Evolutionary conservation across 148 eudicot species (phyloP).

Genomic region (Rhododendron vialii): DNA sequence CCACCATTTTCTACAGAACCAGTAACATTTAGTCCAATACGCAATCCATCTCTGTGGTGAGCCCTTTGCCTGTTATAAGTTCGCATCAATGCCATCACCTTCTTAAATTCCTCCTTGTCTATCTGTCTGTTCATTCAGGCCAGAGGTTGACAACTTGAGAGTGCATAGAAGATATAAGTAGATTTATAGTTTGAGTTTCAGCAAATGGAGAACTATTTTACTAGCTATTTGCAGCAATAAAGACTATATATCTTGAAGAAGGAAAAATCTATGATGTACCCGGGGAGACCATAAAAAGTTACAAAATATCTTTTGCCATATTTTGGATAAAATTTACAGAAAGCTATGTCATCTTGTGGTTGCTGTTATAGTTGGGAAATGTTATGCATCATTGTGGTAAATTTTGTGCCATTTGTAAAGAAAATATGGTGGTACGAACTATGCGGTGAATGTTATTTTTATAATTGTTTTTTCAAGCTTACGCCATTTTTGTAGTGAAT

Average conservation of each 20-base stretch:
- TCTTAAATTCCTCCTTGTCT: constrained; percentile 81
- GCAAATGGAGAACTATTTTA: background rate
- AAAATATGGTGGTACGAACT: no score
- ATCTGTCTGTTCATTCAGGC: constrained; percentile 38
- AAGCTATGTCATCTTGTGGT: background rate
- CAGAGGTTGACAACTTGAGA: background rate
- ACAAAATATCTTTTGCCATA: background rate
- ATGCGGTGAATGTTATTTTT: no score
- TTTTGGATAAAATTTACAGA: background rate
- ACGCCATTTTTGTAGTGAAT: no score
- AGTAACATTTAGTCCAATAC: constrained; percentile 54
- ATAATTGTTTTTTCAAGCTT: no score
- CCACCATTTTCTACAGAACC: constrained; percentile 73
- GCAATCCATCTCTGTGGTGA: constrained; percentile 60
- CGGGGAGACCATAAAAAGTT: background rate
- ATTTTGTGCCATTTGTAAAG: background rate
- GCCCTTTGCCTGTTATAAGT: constrained; percentile 65
- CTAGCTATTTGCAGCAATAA: background rate
- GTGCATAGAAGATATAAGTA: background rate
- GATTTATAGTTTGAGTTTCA: background rate
- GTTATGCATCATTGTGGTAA: background rate
- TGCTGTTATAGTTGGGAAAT: background rate
- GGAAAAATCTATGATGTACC: background rate
- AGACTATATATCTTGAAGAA: background rate
- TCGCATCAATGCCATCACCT: constrained; percentile 86